These are phyloP conservation scores for Fusarium ambrosium DNA, from an alignment of 2,329 filamentous ascomycete genomes.

Conservation along the genomic window DNA sequence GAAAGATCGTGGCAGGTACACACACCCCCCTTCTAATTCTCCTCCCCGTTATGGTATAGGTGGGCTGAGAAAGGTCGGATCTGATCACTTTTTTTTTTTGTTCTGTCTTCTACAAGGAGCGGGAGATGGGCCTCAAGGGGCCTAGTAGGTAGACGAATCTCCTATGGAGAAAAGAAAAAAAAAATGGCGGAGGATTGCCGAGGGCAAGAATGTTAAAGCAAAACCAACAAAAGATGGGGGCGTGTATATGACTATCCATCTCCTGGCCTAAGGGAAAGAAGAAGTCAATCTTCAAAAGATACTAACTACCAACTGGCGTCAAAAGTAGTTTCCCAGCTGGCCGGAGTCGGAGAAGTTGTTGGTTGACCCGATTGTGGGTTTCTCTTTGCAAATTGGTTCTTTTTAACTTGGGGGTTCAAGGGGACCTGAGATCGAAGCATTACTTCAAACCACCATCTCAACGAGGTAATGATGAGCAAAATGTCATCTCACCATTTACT, in stretches of 20 bases:
- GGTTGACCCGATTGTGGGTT: neutral
- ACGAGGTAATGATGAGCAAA: conserved; percentile 1
- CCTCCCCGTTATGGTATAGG: neutral
- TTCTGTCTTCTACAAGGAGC: neutral
- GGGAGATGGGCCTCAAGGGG: conserved; percentile 5
- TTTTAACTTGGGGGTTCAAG: neutral
- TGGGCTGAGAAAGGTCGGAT: conserved; percentile 1
- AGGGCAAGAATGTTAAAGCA: neutral
- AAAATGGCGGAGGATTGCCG: conserved; percentile 6
- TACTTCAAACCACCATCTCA: neutral
- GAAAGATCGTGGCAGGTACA: neutral
- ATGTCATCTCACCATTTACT: neutral
- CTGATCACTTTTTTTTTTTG: neutral
- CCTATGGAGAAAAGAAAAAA: neutral
- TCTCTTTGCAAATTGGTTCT: conserved; percentile 10
- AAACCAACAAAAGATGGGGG: conserved; percentile 2
- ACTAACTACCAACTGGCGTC: neutral
- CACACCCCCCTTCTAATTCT: neutral
- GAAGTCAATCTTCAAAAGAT: neutral
- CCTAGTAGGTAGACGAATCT: neutral
- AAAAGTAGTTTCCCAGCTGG: neutral
- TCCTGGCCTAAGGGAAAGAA: neutral
- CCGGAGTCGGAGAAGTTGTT: neutral
- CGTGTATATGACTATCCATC: neutral
- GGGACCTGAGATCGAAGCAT: neutral